phyloP scores from a whole-genome alignment of 352 stramenopile genomes.

The Sclerospora graminicola region DNA sequence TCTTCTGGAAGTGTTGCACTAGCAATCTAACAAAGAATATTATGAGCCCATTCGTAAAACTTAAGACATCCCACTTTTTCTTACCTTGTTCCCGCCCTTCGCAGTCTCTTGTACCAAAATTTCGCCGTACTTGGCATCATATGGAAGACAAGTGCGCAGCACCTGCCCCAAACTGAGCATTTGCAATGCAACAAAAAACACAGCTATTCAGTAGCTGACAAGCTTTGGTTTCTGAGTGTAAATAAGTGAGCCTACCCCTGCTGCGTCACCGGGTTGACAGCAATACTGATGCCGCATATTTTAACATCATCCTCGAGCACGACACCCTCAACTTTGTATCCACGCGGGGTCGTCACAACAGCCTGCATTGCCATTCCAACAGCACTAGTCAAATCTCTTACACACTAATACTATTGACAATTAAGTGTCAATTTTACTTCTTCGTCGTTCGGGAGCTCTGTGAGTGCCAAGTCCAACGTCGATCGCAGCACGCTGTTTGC shows the following conservation, averaged over 20 bases:
- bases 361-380: constrained; percentile 18
- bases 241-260: constrained; percentile 19
- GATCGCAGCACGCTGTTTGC: constrained; percentile 62
- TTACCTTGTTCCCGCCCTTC: constrained; percentile 39
- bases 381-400: too few relatives aligned
- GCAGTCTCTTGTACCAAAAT: constrained; percentile 39
- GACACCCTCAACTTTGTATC: constrained; percentile 61
- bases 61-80: neutral
- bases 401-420: neutral
- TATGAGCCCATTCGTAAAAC: too few relatives aligned
- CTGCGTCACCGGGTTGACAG: constrained; percentile 35
- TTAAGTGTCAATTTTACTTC: constrained; percentile 25
- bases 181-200: constrained; percentile 1
- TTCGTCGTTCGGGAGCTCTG: constrained; percentile 72
- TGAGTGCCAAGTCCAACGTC: constrained; percentile 59
- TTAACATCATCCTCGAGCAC: constrained; percentile 74
- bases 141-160: constrained; percentile 46
- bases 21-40: constrained; percentile 35
- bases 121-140: constrained; percentile 50
- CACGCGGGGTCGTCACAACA: constrained; percentile 62
- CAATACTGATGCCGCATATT: constrained; percentile 59
- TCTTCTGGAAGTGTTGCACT: constrained; percentile 46
- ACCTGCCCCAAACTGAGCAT: constrained; percentile 35
- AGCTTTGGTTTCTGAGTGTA: neutral
- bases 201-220: neutral